Base-by-base conservation (phyloP, 176 grass and related monocot species). In the Eleusine indica region DNA sequence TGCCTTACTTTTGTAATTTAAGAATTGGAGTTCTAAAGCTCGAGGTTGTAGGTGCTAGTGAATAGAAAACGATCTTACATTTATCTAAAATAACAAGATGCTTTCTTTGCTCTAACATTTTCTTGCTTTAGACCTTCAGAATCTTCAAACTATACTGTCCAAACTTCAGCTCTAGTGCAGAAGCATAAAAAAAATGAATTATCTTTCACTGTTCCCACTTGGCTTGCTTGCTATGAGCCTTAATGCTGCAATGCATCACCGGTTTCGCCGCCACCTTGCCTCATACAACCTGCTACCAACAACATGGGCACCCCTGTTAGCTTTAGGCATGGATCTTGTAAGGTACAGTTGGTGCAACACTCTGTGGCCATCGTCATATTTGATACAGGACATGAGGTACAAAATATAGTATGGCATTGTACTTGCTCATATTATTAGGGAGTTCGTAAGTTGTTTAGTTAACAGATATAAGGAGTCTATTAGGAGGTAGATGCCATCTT, bases 1-100 rank as follows among this genome's bases (percentile, higher is more conserved):
- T 37, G 35, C 17, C 63, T 80, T 80, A n/a, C 15, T 38, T 52
- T 38, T 80, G 10, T 68, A 47, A 68, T 67, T 80, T 29, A 37
- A 35, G 42, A 9, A 46, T 6, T 9, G 10, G 43, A 46, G 47
- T 10, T 49, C 47, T 14, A 49, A 28, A n/a, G 56, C 19, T 58
- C 6, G 19, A n/a, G 19, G 56, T 19, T 58, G 18, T 58, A 21
- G 19, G 19, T 58, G 16, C 3, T 56, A 56, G 19, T n/a, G 6
- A 9, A 35, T 49, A 49, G 11, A 53, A 74, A 74, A 10, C 37
- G 29, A 53, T 19, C 28, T 72, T 29, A 30, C 10, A 8, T 49
- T 49, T 22, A 4, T 49, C 25, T 16, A 15, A 29, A 15, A 13
- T 2, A 5, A 14, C 25, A 29, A 73, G 52, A 22, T 49, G 25